Evolutionary conservation across 208 protist species (phyloP).

Genomic region (Vickermania ingenoplastis): DNA sequence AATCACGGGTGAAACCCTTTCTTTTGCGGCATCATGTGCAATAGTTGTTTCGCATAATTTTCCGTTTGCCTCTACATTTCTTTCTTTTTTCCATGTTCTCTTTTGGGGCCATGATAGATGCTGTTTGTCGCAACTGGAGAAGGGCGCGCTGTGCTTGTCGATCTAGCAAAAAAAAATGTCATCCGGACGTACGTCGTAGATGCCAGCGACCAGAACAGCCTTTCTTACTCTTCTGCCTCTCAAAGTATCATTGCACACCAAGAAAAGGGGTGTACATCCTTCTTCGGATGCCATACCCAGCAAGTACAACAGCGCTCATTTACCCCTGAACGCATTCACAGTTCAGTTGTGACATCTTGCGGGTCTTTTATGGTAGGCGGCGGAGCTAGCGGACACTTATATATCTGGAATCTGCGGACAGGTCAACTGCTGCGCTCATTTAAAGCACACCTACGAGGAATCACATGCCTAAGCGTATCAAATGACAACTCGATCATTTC

Average conservation of each 20-base stretch:
- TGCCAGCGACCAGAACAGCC: slow-evolving; percentile 17
- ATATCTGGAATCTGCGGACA: slow-evolving; percentile 59
- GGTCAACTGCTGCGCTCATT: slow-evolving; percentile 57
- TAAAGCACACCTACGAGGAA: slow-evolving; percentile 41
- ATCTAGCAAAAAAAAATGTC: slow-evolving; percentile 35
- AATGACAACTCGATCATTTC: slow-evolving; percentile 44
- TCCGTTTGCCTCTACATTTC: neutral
- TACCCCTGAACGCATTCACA: slow-evolving; percentile 42
- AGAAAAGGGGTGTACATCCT: slow-evolving; percentile 32
- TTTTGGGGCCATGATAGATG: slow-evolving; percentile 39
- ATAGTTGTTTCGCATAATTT: neutral
- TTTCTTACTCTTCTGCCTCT: slow-evolving; percentile 31
- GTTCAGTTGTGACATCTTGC: slow-evolving; percentile 35
- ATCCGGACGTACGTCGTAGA: slow-evolving; percentile 40
- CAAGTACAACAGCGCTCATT: slow-evolving; percentile 69
- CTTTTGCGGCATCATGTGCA: no score
- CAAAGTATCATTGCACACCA: slow-evolving; percentile 40
- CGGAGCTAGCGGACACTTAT: slow-evolving; percentile 38
- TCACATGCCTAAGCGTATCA: slow-evolving; percentile 52
- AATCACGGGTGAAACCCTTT: no score
- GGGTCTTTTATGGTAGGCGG: slow-evolving; percentile 64
- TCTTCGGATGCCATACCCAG: slow-evolving; percentile 48
- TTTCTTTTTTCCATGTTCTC: neutral
- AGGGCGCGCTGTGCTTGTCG: slow-evolving; percentile 32
- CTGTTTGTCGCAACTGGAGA: slow-evolving; percentile 53